Evolutionary conservation across 768 basidiomycete species (phyloP).

Genomic region (Pholiota conissans): DNA sequence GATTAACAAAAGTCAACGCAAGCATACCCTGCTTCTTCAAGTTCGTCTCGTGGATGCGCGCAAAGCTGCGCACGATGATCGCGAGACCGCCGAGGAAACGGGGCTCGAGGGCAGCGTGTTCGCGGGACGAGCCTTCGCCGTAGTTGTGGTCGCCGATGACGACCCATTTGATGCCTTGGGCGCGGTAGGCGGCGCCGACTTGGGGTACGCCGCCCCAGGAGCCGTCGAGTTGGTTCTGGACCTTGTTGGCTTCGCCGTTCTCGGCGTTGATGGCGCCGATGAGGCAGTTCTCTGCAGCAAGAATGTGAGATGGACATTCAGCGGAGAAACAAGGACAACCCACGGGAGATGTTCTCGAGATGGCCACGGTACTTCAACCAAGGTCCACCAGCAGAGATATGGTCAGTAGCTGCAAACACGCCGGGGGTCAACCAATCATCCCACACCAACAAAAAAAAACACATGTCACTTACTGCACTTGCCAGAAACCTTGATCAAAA

Average conservation of each 20-base stretch:
- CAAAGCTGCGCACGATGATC: conserved; percentile 95
- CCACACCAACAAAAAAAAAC: no score
- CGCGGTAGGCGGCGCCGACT: conserved; percentile 86
- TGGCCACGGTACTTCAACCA: conserved; percentile 99
- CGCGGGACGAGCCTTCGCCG: conserved; percentile 97
- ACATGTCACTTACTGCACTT: conserved; percentile 99
- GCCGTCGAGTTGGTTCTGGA: conserved; percentile 89
- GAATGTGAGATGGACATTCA: conserved; percentile 7
- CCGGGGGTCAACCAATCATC: no score
- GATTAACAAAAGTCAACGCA: conserved; percentile 88
- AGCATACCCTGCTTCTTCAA: conserved; percentile 99
- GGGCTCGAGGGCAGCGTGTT: conserved; percentile 96
- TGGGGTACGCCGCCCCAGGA: conserved; percentile 84
- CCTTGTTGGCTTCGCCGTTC: conserved; percentile 94
- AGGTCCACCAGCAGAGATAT: conserved; percentile 96
- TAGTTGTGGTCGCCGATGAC: conserved; percentile 96
- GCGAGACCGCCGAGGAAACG: conserved; percentile 94
- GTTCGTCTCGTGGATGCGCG: conserved; percentile 97
- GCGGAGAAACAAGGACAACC: conserved; percentile 23
- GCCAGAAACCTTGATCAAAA: conserved; percentile 98
- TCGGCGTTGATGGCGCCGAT: conserved; percentile 97
- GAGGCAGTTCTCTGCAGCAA: conserved; percentile 81
- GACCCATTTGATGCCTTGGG: conserved; percentile 91
- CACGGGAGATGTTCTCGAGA: conserved; percentile 95
- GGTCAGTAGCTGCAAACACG: conserved; percentile 72